Conservation (phyloP, 768 basidiomycete genomes). For the Coprinopsis sp. region DNA sequence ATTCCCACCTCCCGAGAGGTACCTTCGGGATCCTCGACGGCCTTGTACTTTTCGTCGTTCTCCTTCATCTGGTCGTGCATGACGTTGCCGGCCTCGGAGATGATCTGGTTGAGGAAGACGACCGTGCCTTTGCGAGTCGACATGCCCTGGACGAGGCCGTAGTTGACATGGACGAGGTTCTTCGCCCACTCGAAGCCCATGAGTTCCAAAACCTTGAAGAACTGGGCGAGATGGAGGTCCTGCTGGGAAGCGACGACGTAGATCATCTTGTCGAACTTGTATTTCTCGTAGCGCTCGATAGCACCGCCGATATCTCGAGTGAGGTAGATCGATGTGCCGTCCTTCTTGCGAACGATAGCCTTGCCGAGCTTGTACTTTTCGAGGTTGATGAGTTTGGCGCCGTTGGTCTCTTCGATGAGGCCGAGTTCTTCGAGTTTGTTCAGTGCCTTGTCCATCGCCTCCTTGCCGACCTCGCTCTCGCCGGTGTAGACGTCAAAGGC, state of each 20-base stretch:
- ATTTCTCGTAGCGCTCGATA: conserved; percentile 86
- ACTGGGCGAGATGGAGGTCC: conserved; percentile 82
- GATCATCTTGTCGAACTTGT: conserved; percentile 85
- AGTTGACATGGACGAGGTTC: conserved; percentile 80
- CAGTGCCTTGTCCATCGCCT: conserved; percentile 71
- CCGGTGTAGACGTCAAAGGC: conserved; percentile 90
- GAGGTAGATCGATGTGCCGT: conserved; percentile 91
- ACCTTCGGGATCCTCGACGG: conserved; percentile 81
- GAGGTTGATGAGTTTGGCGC: conserved; percentile 83
- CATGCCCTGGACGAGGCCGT: conserved; percentile 92
- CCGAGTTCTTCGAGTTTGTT: conserved; percentile 63
- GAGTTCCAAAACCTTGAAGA: conserved; percentile 89
- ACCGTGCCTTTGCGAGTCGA: conserved; percentile 90
- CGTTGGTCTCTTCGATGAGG: conserved; percentile 71
- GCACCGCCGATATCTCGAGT: conserved; percentile 95
- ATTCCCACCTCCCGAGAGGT: conserved; percentile 85
- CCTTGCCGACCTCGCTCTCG: conserved; percentile 75
- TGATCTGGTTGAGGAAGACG: conserved; percentile 91
- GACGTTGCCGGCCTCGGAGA: conserved; percentile 77
- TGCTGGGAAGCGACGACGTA: conserved; percentile 89
- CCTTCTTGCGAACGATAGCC: conserved; percentile 84
- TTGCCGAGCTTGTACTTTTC: conserved; percentile 90
- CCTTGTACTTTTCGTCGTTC: conserved; percentile 89
- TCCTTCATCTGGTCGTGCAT: conserved; percentile 98
- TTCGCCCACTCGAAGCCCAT: conserved; percentile 87